Percentiles rank a stretch among this genome's conserved stretches.
Evolutionary conservation across 768 basidiomycete genomes (phyloP).

Genomic region (Boletus vinaceobasis): DNA sequence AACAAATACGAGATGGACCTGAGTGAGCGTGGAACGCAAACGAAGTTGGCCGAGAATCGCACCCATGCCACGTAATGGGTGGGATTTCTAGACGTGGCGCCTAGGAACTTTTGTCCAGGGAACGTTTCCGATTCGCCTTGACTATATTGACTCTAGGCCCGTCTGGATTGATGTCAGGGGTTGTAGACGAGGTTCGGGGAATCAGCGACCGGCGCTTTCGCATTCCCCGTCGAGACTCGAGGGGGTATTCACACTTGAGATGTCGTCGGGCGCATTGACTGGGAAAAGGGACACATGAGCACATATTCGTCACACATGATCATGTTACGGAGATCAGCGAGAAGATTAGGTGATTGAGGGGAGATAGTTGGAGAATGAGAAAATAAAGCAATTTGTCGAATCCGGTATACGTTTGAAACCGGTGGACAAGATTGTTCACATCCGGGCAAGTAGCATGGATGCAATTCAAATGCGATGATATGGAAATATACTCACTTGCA

Average conservation of each 20-base stretch:
- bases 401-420: conserved; percentile 12
- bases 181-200: conserved; percentile 26
- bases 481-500: conserved; percentile 55
- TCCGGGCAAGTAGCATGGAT: conserved; percentile 3
- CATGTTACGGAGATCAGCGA: conserved; percentile 29
- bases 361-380: conserved; percentile 12
- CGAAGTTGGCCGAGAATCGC: conserved; percentile 6
- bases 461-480: not conserved
- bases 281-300: conserved; percentile 27
- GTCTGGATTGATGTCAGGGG: conserved; percentile 25
- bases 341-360: conserved; percentile 18
- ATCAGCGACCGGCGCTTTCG: conserved; percentile 41
- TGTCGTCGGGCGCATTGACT: conserved; percentile 74
- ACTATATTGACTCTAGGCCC: conserved; percentile 21
- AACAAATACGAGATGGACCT: conserved; percentile 9
- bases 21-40: not conserved
- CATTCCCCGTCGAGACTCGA: conserved; percentile 68
- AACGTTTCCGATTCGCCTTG: conserved; percentile 29
- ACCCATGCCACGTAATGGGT: conserved; percentile 4
- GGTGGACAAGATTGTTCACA: conserved; percentile 7
- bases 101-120: conserved; percentile 26
- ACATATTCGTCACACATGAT: conserved; percentile 5
- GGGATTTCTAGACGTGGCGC: not conserved
- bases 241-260: conserved; percentile 68
- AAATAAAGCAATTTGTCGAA: conserved; percentile 2